Conservation (phyloP, 148 eudicot genomes). For the Cornus suecica region DNA sequence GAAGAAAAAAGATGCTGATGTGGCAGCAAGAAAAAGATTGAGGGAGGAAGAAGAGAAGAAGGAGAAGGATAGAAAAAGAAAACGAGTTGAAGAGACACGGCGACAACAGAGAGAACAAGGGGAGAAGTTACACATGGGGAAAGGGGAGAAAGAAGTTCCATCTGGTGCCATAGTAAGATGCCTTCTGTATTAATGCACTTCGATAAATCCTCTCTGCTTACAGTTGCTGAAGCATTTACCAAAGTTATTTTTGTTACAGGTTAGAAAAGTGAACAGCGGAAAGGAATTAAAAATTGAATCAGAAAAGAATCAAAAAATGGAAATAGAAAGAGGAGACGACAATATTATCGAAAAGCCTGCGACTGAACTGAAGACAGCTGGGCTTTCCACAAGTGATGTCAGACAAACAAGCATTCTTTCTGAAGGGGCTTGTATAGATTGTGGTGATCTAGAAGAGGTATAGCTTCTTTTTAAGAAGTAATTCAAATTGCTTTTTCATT, state of each 20-base stretch:
- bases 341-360: slow-evolving; percentile 23
- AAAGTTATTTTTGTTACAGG: slow-evolving; percentile 31
- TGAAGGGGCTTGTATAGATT: slow-evolving; percentile 27
- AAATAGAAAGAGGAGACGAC: slow-evolving; percentile 25
- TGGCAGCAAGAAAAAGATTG: slow-evolving; percentile 66
- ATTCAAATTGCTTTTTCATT: too few species aligned
- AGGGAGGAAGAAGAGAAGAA: slow-evolving; percentile 86
- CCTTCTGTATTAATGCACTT: slow-evolving; percentile 7
- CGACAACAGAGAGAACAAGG: slow-evolving; percentile 50
- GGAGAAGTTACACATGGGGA: slow-evolving; percentile 45
- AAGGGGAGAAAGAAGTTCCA: slow-evolving; percentile 40
- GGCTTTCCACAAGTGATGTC: slow-evolving; percentile 21
- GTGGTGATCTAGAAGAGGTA: slow-evolving; percentile 43
- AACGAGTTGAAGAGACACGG: slow-evolving; percentile 63
- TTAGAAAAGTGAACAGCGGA: slow-evolving; percentile 27
- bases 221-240: slow-evolving; percentile 22
- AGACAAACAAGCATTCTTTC: slow-evolving; percentile 17
- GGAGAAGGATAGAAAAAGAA: slow-evolving; percentile 71
- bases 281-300: slow-evolving; percentile 27
- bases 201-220: neutral
- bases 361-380: slow-evolving; percentile 20
- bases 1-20: slow-evolving; percentile 70
- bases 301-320: slow-evolving; percentile 23
- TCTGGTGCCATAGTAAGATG: slow-evolving; percentile 32
- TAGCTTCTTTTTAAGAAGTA: neutral